These are phyloP conservation scores for Sistotremastrum niveocremeum DNA, from an alignment of 768 basidiomycete genomes.

Conservation along the genomic window DNA sequence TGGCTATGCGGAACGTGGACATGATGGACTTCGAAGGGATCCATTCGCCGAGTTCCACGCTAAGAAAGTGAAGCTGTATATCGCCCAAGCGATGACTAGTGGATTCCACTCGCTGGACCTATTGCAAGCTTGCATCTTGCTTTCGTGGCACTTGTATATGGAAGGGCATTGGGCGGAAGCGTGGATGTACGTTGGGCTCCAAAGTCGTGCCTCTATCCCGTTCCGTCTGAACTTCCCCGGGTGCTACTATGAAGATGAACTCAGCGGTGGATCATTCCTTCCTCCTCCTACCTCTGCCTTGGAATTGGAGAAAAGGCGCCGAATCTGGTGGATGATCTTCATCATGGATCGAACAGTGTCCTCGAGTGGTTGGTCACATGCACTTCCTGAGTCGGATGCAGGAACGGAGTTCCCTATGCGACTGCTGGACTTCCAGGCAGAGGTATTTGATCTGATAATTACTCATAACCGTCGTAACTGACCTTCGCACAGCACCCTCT, in stretches of 20 bases:
- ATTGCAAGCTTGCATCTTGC: constrained; percentile 73
- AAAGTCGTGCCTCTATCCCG: constrained; percentile 70
- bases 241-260: constrained; percentile 44
- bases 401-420: constrained; percentile 75
- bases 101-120: constrained; percentile 79
- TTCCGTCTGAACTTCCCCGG: constrained; percentile 78
- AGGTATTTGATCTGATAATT: constrained; percentile 29
- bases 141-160: constrained; percentile 87
- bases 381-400: constrained; percentile 70
- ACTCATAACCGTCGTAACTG: neutral
- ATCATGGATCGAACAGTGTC: constrained; percentile 74
- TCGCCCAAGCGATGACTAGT: constrained; percentile 82
- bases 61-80: constrained; percentile 74
- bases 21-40: constrained; percentile 69
- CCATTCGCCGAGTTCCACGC: constrained; percentile 82
- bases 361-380: constrained; percentile 78
- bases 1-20: constrained; percentile 46
- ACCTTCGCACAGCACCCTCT: constrained; percentile 32
- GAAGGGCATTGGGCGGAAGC: constrained; percentile 71
- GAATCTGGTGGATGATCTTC: constrained; percentile 89
- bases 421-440: constrained; percentile 60
- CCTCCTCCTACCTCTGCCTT: constrained; percentile 63
- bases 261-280: constrained; percentile 64
- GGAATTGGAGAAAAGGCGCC: constrained; percentile 64
- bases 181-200: constrained; percentile 82